These are phyloP conservation scores for sorghum (Sorghum bicolor) DNA, from an alignment of 176 grass and related monocot species.

Conservation along the genomic window Sorghum_bicolor_NCBIv3 NC_012871.2:3389501-3390000, in stretches of 20 bases:
- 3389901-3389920: not conserved
- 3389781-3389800: conserved; percentile 81
- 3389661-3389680: not conserved
- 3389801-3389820: conserved; percentile 97
- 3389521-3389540: not conserved
- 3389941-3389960: not conserved
- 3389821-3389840: conserved; percentile 93
- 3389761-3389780: conserved; percentile 89
- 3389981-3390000: not conserved
- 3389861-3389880: conserved; percentile 73
- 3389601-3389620: not conserved
- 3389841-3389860: conserved; percentile 98
- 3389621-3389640: not conserved
- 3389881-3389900: not conserved
- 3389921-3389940: not conserved
- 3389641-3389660: not conserved
- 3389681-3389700: not conserved
- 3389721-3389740: not conserved
- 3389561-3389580: not conserved
- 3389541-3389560: not conserved
- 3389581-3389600: not conserved
- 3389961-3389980: not conserved
- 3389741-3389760: conserved; percentile 95
- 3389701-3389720: not conserved
- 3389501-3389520: not conserved